phyloP scores from a whole-genome alignment of 192 early-diverging fungal genomes.

The Chytriomyces confervae region DNA sequence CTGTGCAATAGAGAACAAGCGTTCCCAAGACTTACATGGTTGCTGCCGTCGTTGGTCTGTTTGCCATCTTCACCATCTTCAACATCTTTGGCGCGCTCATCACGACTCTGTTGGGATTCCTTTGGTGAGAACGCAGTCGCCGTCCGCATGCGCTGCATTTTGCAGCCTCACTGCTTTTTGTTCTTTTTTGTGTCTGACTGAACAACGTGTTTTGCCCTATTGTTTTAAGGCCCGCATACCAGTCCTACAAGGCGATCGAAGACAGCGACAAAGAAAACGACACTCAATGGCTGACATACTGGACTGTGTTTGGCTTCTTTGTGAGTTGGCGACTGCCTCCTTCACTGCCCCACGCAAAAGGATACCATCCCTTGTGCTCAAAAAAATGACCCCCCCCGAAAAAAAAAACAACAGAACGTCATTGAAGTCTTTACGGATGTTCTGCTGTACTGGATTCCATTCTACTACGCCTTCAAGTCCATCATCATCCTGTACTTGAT shows the following conservation, averaged over 20 bases:
- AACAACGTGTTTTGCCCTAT: too few species aligned
- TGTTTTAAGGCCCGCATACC: conserved; percentile 74
- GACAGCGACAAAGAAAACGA: conserved; percentile 76
- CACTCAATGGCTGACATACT: conserved; percentile 72
- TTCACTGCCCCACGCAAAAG: not conserved
- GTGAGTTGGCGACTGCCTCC: not conserved
- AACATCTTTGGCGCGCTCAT: conserved; percentile 78
- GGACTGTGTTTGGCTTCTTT: conserved; percentile 86
- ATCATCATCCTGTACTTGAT: conserved; percentile 85
- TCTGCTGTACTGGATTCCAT: conserved; percentile 79
- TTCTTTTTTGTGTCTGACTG: too few species aligned
- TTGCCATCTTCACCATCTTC: conserved; percentile 85
- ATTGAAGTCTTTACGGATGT: conserved; percentile 91
- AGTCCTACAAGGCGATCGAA: conserved; percentile 93
- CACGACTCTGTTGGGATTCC: conserved; percentile 86
- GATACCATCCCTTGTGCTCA: not conserved
- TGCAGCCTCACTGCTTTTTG: too few species aligned
- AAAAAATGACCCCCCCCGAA: too few species aligned
- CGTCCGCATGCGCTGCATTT: too few species aligned
- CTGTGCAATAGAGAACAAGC: conserved; percentile 53
- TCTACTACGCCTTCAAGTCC: conserved; percentile 94
- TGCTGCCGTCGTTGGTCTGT: conserved; percentile 64
- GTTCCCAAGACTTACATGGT: conserved; percentile 90
- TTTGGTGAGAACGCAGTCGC: conserved; percentile 56
- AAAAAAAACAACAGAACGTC: conserved; percentile 52